Evolutionary conservation across 352 stramenopile species (phyloP).

Genomic region (Globisporangium okanoganense): DNA sequence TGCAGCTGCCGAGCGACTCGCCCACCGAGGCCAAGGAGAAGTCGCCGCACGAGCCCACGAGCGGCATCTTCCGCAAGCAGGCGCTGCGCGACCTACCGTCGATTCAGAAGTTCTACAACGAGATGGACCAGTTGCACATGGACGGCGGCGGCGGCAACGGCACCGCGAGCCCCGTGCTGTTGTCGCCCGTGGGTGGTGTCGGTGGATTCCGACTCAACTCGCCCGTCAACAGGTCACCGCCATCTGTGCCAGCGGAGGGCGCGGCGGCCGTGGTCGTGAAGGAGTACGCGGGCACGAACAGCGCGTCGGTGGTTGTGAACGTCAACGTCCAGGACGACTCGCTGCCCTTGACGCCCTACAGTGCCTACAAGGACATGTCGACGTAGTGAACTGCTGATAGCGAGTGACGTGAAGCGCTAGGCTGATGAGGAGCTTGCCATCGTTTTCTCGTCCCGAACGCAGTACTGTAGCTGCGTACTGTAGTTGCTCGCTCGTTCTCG

Average conservation of each 20-base stretch:
- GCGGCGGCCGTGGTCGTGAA: constrained; percentile 10
- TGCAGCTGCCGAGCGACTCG: constrained; percentile 20
- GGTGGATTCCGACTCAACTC: not conserved
- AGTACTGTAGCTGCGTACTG: no score
- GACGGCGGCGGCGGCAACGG: no score
- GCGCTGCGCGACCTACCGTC: constrained; percentile 15
- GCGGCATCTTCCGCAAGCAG: constrained; percentile 18
- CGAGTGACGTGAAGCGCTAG: no score
- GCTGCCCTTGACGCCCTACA: constrained; percentile 11
- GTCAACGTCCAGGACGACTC: constrained; percentile 13
- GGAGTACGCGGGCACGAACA: constrained; percentile 8
- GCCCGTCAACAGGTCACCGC: not conserved
- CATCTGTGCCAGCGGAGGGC: constrained; percentile 1
- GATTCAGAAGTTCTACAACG: constrained; percentile 19
- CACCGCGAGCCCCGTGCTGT: not conserved
- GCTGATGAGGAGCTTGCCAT: no score
- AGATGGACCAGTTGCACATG: constrained; percentile 5
- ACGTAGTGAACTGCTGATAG: no score
- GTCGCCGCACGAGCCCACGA: constrained; percentile 15
- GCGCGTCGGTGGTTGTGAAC: constrained; percentile 13
- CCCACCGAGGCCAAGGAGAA: constrained; percentile 8
- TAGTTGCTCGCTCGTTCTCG: no score
- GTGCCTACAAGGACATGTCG: constrained; percentile 12
- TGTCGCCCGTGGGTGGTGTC: not conserved
- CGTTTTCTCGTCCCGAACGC: no score